A percentile compares a stretch with the other conserved stretches of the same genome.
Evolutionary conservation across 176 grass and related monocot genomes (phyloP).

Genomic region (Musa troglodytarum): DNA sequence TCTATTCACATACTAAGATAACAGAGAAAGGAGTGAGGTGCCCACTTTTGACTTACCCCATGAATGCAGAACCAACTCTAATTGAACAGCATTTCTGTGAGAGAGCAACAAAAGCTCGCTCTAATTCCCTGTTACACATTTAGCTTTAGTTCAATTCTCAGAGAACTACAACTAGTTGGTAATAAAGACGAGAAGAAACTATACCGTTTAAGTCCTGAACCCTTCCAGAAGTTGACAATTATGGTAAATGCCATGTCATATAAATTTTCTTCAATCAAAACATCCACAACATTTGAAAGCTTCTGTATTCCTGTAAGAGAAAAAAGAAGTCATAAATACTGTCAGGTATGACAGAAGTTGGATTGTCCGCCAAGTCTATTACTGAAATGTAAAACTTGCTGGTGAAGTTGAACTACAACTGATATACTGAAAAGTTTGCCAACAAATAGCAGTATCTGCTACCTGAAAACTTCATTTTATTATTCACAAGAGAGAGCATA

Average conservation of each 20-base stretch:
- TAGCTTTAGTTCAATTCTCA: constrained; percentile 10
- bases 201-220: constrained; percentile 66
- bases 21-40: neutral
- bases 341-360: no score
- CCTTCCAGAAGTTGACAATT: constrained; percentile 84
- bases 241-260: constrained; percentile 77
- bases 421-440: neutral
- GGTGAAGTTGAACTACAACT: neutral
- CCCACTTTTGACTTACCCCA: constrained; percentile 25
- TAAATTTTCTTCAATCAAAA: constrained; percentile 79
- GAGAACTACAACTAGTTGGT: neutral
- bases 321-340: neutral
- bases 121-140: constrained; percentile 60
- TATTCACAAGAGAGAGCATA: constrained; percentile 60
- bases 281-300: constrained; percentile 53
- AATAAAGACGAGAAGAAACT: constrained; percentile 4
- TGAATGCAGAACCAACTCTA: constrained; percentile 25
- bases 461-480: constrained; percentile 61
- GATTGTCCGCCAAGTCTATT: neutral
- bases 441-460: neutral
- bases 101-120: constrained; percentile 65
- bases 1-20: neutral
- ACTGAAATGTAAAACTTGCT: neutral
- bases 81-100: constrained; percentile 65
- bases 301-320: constrained; percentile 45